phyloP scores from a whole-genome alignment of 2,329 filamentous ascomycete genomes.

The Xylaria sp. region DNA sequence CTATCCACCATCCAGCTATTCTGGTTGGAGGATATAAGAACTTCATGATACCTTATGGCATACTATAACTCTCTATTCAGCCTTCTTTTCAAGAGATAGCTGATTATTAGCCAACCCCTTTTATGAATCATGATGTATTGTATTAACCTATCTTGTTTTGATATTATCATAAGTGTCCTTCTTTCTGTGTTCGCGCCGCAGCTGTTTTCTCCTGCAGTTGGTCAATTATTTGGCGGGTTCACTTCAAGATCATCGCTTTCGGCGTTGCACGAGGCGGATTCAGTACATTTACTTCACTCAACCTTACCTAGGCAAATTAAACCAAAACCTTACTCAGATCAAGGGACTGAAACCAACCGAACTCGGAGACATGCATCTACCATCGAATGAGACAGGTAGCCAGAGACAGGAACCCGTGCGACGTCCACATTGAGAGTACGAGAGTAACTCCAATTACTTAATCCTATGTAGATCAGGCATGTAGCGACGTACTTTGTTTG shows the following conservation, averaged over 20 bases:
- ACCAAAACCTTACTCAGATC: not conserved
- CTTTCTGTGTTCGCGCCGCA: too few species aligned
- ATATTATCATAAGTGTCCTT: too few species aligned
- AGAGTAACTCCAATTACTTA: too few species aligned
- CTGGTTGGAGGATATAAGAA: not conserved
- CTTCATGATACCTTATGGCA: too few species aligned
- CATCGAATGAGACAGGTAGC: not conserved
- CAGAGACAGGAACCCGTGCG: not conserved
- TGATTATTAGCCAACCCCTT: too few species aligned
- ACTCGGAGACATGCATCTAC: not conserved
- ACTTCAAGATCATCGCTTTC: not conserved
- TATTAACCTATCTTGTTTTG: too few species aligned
- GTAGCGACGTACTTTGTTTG: not conserved
- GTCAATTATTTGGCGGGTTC: too few species aligned
- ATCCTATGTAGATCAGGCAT: not conserved
- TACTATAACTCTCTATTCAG: too few species aligned
- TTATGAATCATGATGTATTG: too few species aligned
- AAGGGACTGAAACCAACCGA: not conserved
- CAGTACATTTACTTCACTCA: not conserved
- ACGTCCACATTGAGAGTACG: not conserved
- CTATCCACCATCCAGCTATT: not conserved
- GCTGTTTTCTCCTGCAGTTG: too few species aligned
- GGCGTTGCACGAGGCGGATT: not conserved
- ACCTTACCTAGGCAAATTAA: not conserved
- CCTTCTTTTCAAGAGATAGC: too few species aligned